Conservation (phyloP, 1,284 basidiomycete species). For the Rhodotorula sp. region DNA sequence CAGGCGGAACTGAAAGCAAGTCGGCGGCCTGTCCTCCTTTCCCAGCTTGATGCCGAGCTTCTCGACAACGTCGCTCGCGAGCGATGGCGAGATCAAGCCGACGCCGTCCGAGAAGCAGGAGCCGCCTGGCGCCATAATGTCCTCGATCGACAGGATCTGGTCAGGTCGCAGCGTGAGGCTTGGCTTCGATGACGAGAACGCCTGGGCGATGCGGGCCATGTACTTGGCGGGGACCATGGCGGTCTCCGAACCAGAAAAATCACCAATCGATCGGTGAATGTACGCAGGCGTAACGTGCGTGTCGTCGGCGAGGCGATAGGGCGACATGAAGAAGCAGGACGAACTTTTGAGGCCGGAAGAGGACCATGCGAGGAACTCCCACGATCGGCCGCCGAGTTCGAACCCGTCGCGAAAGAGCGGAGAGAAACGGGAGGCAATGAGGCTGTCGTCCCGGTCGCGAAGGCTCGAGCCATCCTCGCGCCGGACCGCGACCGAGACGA, state of each 20-base stretch:
- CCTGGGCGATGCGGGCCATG: constrained; percentile 42
- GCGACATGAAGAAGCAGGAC: constrained; percentile 70
- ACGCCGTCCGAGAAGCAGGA: constrained; percentile 56
- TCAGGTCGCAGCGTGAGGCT: constrained; percentile 60
- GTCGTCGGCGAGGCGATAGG: constrained; percentile 55
- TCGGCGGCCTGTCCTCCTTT: constrained; percentile 1
- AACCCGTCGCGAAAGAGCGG: constrained; percentile 54
- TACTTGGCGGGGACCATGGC: constrained; percentile 40
- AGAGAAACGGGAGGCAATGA: constrained; percentile 6
- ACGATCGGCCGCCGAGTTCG: constrained; percentile 63
- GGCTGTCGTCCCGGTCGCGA: background rate
- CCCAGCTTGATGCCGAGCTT: constrained; percentile 27
- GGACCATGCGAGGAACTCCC: constrained; percentile 73
- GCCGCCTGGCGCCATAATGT: constrained; percentile 52
- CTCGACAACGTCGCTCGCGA: constrained; percentile 51
- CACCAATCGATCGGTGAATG: constrained; percentile 36
- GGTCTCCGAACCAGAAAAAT: constrained; percentile 31
- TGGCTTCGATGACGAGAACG: constrained; percentile 47
- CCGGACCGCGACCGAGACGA: constrained; percentile 16
- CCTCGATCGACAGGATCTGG: constrained; percentile 55
- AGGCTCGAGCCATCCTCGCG: constrained; percentile 12
- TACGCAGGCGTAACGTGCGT: constrained; percentile 24
- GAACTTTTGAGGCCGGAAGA: constrained; percentile 67
- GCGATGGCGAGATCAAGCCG: constrained; percentile 53
- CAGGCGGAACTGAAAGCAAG: constrained; percentile 16